A percentile compares a stretch with the other conserved stretches of the same genome.
Evolutionary conservation across 768 basidiomycete species (phyloP).

Genomic region (Sarcomyxa edulis): DNA sequence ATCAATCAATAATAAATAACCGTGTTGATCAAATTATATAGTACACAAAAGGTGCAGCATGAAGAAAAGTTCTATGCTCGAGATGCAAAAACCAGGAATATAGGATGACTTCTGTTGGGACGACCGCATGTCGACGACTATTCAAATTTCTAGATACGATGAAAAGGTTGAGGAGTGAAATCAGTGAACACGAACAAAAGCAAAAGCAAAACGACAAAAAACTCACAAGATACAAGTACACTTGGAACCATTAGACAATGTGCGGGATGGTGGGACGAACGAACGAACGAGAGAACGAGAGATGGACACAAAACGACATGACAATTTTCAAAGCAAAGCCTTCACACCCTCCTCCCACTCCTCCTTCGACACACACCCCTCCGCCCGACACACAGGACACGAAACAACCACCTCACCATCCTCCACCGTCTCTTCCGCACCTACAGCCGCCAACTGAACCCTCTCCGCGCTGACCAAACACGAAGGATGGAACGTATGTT

Average conservation of each 20-base stretch:
- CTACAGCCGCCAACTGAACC: constrained; percentile 58
- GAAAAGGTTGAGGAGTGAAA: no score
- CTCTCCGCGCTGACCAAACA: constrained; percentile 69
- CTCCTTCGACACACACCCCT: constrained; percentile 50
- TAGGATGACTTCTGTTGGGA: no score
- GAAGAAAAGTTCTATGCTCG: no score
- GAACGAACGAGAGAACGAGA: not conserved
- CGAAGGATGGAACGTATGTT: constrained; percentile 65
- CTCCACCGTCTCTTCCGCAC: constrained; percentile 36
- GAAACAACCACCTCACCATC: constrained; percentile 54
- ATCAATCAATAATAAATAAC: no score
- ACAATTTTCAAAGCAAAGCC: constrained; percentile 15
- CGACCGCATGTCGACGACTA: no score
- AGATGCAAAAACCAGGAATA: no score
- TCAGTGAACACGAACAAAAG: no score
- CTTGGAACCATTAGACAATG: no score
- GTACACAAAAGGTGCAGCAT: no score
- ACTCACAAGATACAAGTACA: not conserved
- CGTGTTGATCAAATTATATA: no score
- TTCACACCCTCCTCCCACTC: constrained; percentile 54
- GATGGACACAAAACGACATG: not conserved
- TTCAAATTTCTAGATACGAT: no score
- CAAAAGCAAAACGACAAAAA: no score
- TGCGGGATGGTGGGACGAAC: not conserved
- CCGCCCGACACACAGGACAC: constrained; percentile 66